Conservation (phyloP, 1,139 yeast species). For the Protomyces arabidopsidicola region DNA sequence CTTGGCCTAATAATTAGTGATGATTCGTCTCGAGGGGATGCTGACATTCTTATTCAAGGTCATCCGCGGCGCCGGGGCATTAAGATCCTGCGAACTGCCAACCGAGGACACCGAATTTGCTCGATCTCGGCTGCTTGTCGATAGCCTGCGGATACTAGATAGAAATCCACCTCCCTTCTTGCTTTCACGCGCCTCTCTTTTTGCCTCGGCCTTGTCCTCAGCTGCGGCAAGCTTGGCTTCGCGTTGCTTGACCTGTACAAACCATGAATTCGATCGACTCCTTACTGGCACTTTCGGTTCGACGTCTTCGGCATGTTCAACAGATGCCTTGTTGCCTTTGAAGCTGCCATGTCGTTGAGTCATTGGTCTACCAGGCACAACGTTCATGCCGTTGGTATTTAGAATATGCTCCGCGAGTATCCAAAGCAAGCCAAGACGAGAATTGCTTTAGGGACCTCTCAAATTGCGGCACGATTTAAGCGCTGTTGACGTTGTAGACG, state of each 20-base stretch:
- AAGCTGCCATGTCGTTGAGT: background rate
- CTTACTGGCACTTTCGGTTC: background rate
- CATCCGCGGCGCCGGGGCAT: conserved; percentile 7
- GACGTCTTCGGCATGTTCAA: background rate
- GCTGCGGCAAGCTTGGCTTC: conserved; percentile 21
- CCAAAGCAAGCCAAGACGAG: too few species aligned
- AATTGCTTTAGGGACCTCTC: too few species aligned
- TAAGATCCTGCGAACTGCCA: background rate
- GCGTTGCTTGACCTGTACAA: conserved; percentile 15
- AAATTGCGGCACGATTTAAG: too few species aligned
- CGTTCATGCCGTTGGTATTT: background rate
- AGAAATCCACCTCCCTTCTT: conserved; percentile 8
- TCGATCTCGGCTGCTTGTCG: conserved; percentile 5
- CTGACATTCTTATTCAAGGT: conserved; percentile 13
- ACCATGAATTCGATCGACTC: conserved; percentile 23
- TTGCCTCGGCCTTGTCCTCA: conserved; percentile 16
- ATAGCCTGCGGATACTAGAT: conserved; percentile 7
- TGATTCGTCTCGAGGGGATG: background rate
- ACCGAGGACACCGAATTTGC: background rate
- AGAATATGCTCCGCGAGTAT: too few species aligned
- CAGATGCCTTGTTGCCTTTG: background rate
- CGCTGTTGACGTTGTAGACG: too few species aligned
- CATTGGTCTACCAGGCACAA: background rate
- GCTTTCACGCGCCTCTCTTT: conserved; percentile 5
- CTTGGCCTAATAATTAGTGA: background rate